Conservation (phyloP, 371 early-diverging fungal genomes). For the Nematocida sp. region DNA sequence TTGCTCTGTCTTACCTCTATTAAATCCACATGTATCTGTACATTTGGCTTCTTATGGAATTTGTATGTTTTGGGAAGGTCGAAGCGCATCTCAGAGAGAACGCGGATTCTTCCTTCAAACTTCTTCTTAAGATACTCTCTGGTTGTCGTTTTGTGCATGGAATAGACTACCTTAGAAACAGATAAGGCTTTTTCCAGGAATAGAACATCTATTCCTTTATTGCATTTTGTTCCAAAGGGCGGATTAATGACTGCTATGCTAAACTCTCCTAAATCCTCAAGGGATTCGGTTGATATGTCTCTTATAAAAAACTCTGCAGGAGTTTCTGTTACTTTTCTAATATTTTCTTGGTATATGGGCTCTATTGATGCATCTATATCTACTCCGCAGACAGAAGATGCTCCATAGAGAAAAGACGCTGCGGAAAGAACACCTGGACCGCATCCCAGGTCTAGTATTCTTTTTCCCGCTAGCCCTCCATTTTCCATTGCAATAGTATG, state of each 20-base stretch:
- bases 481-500: conserved; percentile 53
- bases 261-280: conserved; percentile 3
- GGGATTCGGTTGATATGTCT: conserved; percentile 12
- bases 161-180: conserved; percentile 56
- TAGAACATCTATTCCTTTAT: conserved; percentile 57
- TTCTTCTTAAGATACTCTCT: conserved; percentile 58
- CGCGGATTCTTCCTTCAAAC: conserved; percentile 42
- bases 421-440: conserved; percentile 63
- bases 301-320: conserved; percentile 10
- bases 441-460: conserved; percentile 60
- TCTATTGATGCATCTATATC: conserved; percentile 54
- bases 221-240: conserved; percentile 64
- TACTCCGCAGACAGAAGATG: conserved; percentile 39
- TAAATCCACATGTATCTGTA: conserved; percentile 58
- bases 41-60: conserved; percentile 61
- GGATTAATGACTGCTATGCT: conserved; percentile 63
- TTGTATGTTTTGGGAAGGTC: conserved; percentile 61
- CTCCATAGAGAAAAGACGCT: conserved; percentile 53
- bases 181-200: conserved; percentile 59
- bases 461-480: conserved; percentile 57
- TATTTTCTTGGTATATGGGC: conserved; percentile 48
- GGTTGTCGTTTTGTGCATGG: conserved; percentile 64
- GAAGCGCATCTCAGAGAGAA: conserved; percentile 61
- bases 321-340: conserved; percentile 4
- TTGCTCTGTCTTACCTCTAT: conserved; percentile 33